A percentile compares a stretch with the other conserved stretches of the same genome.
Conservation (phyloP, 73 alveolate species). For the Tetrahymena elliotti region DNA sequence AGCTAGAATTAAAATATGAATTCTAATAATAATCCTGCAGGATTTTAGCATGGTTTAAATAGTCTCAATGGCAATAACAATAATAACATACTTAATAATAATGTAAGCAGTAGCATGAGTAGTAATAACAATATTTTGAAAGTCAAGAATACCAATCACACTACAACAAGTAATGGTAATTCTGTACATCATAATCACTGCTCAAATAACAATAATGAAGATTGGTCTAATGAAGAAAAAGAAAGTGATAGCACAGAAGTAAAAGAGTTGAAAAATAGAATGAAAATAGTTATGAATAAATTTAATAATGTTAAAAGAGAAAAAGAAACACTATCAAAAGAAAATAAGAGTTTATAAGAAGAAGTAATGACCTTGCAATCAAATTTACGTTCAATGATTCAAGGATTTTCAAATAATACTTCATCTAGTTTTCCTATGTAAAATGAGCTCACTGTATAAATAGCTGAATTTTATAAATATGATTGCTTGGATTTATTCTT, state of each 20-base stretch:
- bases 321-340: slow-evolving; percentile 63
- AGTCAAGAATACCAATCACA: background rate
- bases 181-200: background rate
- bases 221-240: background rate
- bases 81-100: background rate
- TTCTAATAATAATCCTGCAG: background rate
- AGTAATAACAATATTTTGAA: slow-evolving; percentile 3
- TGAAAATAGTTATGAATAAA: slow-evolving; percentile 75
- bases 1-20: background rate
- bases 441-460: slow-evolving; percentile 75
- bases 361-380: slow-evolving; percentile 79
- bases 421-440: slow-evolving; percentile 87
- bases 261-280: slow-evolving; percentile 42
- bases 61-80: background rate
- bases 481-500: slow-evolving; percentile 94
- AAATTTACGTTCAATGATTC: slow-evolving; percentile 87
- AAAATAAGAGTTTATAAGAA: slow-evolving; percentile 69
- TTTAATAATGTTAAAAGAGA: slow-evolving; percentile 76
- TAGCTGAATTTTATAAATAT: slow-evolving; percentile 83
- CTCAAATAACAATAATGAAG: slow-evolving; percentile 13
- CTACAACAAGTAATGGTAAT: background rate
- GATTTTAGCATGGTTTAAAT: background rate
- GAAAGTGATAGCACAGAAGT: slow-evolving; percentile 21
- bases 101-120: background rate
- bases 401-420: slow-evolving; percentile 87